Conservation (phyloP, 306 rosid genomes). For the Carpinus fangiana region DNA sequence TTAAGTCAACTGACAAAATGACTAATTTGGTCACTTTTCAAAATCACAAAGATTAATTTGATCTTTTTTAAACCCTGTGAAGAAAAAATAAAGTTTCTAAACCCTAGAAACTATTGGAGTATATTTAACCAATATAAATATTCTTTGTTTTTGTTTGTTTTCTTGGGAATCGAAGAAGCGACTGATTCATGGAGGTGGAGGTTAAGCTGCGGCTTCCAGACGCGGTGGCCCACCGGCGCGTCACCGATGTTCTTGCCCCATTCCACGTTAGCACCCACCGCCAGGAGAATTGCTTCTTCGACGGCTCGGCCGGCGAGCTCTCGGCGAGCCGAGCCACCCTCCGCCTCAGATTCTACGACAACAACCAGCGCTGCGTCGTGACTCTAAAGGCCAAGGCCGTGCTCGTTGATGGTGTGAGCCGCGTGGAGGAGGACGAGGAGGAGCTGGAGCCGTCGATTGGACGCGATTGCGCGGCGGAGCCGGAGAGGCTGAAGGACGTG, state of each 20-base stretch:
- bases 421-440: conserved; percentile 94
- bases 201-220: conserved; percentile 73
- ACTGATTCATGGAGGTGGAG: conserved; percentile 40
- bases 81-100: too few relatives aligned
- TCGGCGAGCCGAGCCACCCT: conserved; percentile 60
- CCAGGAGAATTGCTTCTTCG: conserved; percentile 85
- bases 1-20: too few relatives aligned
- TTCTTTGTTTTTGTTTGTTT: neutral
- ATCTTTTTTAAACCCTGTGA: too few relatives aligned
- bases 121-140: too few relatives aligned
- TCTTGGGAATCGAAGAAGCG: neutral
- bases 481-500: conserved; percentile 44
- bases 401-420: conserved; percentile 75
- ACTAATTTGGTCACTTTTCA: too few relatives aligned
- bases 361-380: conserved; percentile 56
- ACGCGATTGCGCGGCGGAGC: conserved; percentile 62
- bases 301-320: conserved; percentile 45
- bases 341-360: conserved; percentile 71
- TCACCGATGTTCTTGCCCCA: conserved; percentile 51
- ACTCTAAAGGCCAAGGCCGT: conserved; percentile 80
- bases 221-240: conserved; percentile 43
- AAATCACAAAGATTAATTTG: too few relatives aligned
- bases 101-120: too few relatives aligned
- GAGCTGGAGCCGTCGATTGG: conserved; percentile 58
- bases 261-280: conserved; percentile 59